Percentiles rank a stretch among this genome's conserved stretches.
phyloP scores from a whole-genome alignment of 2,329 filamentous ascomycete genomes.

The Xylaria sp. region DNA sequence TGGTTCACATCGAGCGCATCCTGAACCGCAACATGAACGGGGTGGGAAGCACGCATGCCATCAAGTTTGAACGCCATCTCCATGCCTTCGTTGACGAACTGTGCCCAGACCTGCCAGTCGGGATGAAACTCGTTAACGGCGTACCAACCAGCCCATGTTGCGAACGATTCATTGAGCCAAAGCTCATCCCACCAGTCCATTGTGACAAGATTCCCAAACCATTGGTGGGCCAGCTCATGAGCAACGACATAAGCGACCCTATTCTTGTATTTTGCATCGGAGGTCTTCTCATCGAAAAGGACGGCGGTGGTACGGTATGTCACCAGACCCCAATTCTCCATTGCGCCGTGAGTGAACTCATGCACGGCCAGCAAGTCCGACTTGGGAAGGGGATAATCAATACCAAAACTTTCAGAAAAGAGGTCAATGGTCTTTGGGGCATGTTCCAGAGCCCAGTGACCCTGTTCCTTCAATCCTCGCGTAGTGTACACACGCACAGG shows the following conservation, averaged over 20 bases:
- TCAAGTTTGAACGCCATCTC: slow-evolving; percentile 92
- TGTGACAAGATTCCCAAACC: slow-evolving; percentile 94
- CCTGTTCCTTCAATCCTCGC: slow-evolving; percentile 91
- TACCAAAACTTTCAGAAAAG: slow-evolving; percentile 93
- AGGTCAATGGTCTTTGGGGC: slow-evolving; percentile 95
- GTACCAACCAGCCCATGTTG: slow-evolving; percentile 97
- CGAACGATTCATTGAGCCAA: slow-evolving; percentile 96
- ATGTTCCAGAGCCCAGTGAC: slow-evolving; percentile 87
- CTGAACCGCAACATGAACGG: slow-evolving; percentile 93
- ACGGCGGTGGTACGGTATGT: slow-evolving; percentile 96
- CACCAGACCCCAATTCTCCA: slow-evolving; percentile 97
- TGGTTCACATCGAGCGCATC: slow-evolving; percentile 97
- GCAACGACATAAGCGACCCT: slow-evolving; percentile 96
- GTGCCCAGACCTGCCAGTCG: slow-evolving; percentile 97
- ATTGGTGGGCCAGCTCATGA: slow-evolving; percentile 96
- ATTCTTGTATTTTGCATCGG: slow-evolving; percentile 91
- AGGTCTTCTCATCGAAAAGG: slow-evolving; percentile 93
- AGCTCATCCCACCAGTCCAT: slow-evolving; percentile 98
- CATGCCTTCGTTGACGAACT: slow-evolving; percentile 95
- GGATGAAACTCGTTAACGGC: slow-evolving; percentile 92
- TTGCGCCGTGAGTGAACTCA: slow-evolving; percentile 88
- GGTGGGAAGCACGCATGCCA: slow-evolving; percentile 89
- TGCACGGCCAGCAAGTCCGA: slow-evolving; percentile 90
- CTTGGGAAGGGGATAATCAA: slow-evolving; percentile 94
- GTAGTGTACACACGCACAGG: slow-evolving; percentile 97